Conservation (phyloP, 106 monocot species). For the Alisma plantagoaquatica region DNA sequence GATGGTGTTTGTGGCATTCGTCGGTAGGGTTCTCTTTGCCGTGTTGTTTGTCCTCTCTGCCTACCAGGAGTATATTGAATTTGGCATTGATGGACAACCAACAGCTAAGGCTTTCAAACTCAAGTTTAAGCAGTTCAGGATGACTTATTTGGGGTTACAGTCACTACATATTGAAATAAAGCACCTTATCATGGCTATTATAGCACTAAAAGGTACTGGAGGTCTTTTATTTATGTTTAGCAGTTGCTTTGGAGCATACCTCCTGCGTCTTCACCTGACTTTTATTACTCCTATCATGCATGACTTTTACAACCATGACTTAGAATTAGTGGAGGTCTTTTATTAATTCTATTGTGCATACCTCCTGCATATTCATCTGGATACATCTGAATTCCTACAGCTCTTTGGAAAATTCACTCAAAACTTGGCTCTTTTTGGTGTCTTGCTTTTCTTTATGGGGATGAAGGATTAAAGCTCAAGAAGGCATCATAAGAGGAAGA, state of each 20-base stretch:
- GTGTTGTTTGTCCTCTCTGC: too few species aligned
- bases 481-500: slow-evolving; percentile 42
- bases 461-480: slow-evolving; percentile 52
- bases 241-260: slow-evolving; percentile 19
- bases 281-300: slow-evolving; percentile 36
- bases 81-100: slow-evolving; percentile 14
- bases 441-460: slow-evolving; percentile 51
- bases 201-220: slow-evolving; percentile 22
- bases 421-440: slow-evolving; percentile 62
- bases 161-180: slow-evolving; percentile 22
- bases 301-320: slow-evolving; percentile 69
- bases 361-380: too few species aligned
- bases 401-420: slow-evolving; percentile 46
- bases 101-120: slow-evolving; percentile 20
- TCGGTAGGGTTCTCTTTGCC: too few species aligned
- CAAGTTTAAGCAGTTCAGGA: slow-evolving; percentile 6
- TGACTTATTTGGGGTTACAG: slow-evolving; percentile 10
- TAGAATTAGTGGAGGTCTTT: too few species aligned
- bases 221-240: slow-evolving; percentile 23
- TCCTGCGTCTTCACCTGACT: slow-evolving; percentile 36
- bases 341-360: too few species aligned
- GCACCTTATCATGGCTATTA: slow-evolving; percentile 11
- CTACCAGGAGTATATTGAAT: slow-evolving; percentile 21
- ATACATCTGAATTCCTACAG: slow-evolving; percentile 36
- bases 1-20: too few species aligned